These are phyloP conservation scores for Rubia yunnanensis DNA, from an alignment of 257 asterid genomes.

Conservation along the genomic window DNA sequence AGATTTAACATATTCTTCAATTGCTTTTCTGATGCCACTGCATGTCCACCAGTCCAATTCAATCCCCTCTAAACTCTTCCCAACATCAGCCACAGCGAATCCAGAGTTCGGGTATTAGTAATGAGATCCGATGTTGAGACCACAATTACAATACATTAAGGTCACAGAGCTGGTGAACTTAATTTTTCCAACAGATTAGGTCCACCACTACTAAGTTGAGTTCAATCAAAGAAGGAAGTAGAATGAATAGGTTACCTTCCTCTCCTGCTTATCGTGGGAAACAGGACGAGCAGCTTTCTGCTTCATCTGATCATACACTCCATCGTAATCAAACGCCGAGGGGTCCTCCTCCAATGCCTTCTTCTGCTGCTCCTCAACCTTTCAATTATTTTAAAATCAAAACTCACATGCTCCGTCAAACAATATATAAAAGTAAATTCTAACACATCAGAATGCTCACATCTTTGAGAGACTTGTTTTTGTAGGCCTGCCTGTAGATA, in stretches of 20 bases:
- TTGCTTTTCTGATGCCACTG: not conserved
- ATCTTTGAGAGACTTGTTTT: conserved; percentile 68
- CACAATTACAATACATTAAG: not conserved
- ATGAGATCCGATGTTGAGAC: not conserved
- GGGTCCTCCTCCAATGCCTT: conserved; percentile 94
- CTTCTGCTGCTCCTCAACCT: conserved; percentile 89
- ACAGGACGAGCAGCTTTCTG: conserved; percentile 61
- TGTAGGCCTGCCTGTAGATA: conserved; percentile 73
- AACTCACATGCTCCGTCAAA: not conserved
- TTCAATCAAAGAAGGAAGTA: not conserved
- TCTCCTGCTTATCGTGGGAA: conserved; percentile 55
- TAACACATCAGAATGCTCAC: conserved; percentile 26
- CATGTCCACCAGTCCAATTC: not conserved
- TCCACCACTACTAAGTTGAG: not conserved
- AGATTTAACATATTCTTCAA: not conserved
- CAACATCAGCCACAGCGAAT: not conserved
- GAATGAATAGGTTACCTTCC: conserved; percentile 34
- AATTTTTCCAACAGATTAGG: not conserved
- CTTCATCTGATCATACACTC: conserved; percentile 84
- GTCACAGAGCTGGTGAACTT: not conserved
- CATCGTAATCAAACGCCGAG: conserved; percentile 80
- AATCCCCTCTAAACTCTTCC: not conserved
- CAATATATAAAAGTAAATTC: not conserved
- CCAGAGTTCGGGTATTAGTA: not conserved
- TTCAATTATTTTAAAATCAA: not conserved